These are phyloP conservation scores for Neurospora sp. DNA, from an alignment of 495 filamentous ascomycete species.

Conservation along the genomic window DNA sequence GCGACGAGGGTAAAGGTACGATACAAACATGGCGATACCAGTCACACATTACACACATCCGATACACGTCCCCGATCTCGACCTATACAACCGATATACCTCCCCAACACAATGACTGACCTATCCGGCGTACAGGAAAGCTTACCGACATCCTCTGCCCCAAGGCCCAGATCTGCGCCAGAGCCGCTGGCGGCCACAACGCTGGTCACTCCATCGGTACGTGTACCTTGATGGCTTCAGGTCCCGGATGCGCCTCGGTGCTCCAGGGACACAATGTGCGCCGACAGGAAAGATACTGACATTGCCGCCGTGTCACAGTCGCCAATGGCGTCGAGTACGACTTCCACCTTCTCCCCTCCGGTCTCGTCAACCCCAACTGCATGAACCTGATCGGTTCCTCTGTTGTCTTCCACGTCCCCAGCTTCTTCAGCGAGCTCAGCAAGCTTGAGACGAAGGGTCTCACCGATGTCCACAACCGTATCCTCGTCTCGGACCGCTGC, in stretches of 20 bases:
- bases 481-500: slow-evolving; percentile 72
- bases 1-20: slow-evolving; percentile 67
- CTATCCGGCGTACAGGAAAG: slow-evolving; percentile 21
- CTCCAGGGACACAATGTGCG: not conserved
- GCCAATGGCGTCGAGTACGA: slow-evolving; percentile 28
- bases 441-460: slow-evolving; percentile 64
- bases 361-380: slow-evolving; percentile 65
- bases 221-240: slow-evolving; percentile 22
- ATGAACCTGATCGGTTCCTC: slow-evolving; percentile 81
- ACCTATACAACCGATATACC: not conserved
- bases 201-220: slow-evolving; percentile 53
- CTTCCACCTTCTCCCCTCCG: slow-evolving; percentile 59
- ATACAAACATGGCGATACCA: not conserved
- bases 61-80: not conserved
- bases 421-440: slow-evolving; percentile 78
- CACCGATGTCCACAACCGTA: slow-evolving; percentile 48
- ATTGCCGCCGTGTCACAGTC: slow-evolving; percentile 7
- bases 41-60: not conserved
- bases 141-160: slow-evolving; percentile 31
- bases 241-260: slow-evolving; percentile 5
- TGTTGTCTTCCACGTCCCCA: slow-evolving; percentile 65
- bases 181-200: slow-evolving; percentile 26
- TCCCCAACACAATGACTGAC: slow-evolving; percentile 39
- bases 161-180: slow-evolving; percentile 27
- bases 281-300: not conserved